Evolutionary conservation across 164 flowering plant genomes (phyloP), one percentile per base, ranked within the genome.

Genomic region (Aristolochia californica): DNA sequence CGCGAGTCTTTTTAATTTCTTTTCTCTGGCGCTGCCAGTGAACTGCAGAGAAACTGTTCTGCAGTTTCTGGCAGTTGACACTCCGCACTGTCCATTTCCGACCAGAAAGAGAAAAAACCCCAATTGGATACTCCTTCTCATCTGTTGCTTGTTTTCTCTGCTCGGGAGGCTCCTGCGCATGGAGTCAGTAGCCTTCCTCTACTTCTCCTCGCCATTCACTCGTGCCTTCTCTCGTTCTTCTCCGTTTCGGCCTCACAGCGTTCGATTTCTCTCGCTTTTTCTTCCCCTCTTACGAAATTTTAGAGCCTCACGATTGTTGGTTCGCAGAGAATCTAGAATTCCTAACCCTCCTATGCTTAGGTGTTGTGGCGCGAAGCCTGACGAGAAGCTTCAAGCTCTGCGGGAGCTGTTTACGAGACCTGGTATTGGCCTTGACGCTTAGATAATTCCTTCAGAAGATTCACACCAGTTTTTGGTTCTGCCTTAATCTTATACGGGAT

Each of bases 381-480:
- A 89, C 53, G 75, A 75, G 56, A 93, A 85, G 81, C 89, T 93
- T 27, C 57, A 66, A 4, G 89, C 88, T 26, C 79, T 93, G 11
- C 73, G 97, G 0, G 75, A 77, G 73, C 73, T 83, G 30, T 89
- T 93, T 58, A 50, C 78, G n/a, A 83, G 64, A 63, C 97, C 96
- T 5, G 84, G 79, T 20, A 68, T 89, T 34, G 83, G 75, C 2
- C 78, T 93, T 53, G 97, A 93, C 44, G 99, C 99, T 4, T 93
- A 89, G 66, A 75, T 93, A 43, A 76, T 93, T 28, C 99, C 99
- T 64, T 93, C 99, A 43, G 95, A 89, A 65, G 97, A 93, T 51
- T 91, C 99, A 60, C 99, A 93, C 67, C 98, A 91, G 93, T 96
- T 88, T 44, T 34, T 5, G 10, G 15, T 44, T 45, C 17, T 53